phyloP scores from a whole-genome alignment of 1,284 basidiomycete species.

The Austropuccinia psidii region DNA sequence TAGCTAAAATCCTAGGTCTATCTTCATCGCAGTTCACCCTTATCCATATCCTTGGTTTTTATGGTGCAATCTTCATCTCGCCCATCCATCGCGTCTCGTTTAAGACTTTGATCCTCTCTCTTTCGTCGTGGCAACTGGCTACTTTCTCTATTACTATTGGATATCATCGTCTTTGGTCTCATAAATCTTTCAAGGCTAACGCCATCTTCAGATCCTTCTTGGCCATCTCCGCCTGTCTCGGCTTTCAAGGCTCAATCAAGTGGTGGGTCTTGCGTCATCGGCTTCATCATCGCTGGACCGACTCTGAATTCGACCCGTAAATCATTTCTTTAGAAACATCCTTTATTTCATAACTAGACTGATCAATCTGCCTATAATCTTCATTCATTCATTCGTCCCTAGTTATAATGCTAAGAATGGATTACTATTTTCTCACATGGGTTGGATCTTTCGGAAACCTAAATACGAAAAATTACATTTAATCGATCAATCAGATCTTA shows the following conservation, averaged over 20 bases:
- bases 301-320: conserved; percentile 24
- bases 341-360: neutral
- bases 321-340: conserved; percentile 18
- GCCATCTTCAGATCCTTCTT: conserved; percentile 56
- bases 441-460: conserved; percentile 75
- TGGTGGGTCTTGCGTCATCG: conserved; percentile 56
- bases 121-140: conserved; percentile 17
- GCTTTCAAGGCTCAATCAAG: conserved; percentile 58
- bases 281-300: conserved; percentile 60
- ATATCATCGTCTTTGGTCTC: conserved; percentile 68
- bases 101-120: neutral
- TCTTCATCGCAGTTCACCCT: neutral
- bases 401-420: conserved; percentile 63
- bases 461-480: conserved; percentile 59
- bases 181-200: conserved; percentile 60
- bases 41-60: neutral
- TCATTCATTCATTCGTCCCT: neutral
- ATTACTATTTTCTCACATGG: conserved; percentile 66
- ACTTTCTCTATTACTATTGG: conserved; percentile 58
- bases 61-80: neutral
- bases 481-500: conserved; percentile 64
- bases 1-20: neutral
- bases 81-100: neutral
- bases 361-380: neutral
- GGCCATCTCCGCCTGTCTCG: conserved; percentile 61